Evolutionary conservation across 495 filamentous ascomycete genomes (phyloP).

Genomic region (Letharia lupina): DNA sequence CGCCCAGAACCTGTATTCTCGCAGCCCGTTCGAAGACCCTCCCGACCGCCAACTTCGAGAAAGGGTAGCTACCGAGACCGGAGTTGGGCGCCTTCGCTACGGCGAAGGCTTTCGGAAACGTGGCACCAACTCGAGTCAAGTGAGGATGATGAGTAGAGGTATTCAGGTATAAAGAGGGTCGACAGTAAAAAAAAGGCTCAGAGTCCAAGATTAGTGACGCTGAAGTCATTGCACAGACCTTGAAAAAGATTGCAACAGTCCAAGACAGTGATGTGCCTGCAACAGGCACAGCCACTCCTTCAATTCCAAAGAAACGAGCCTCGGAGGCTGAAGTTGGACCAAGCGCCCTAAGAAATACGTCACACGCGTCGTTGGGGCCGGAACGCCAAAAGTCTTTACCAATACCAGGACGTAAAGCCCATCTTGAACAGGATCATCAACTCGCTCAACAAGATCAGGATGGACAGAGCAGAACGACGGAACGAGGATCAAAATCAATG

Average conservation of each 20-base stretch:
- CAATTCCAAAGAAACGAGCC: not conserved
- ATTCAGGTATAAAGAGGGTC: not conserved
- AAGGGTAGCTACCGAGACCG: not conserved
- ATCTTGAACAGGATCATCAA: not conserved
- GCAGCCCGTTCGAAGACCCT: not conserved
- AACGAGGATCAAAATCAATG: not conserved
- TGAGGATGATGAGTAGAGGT: not conserved
- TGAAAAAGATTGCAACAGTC: not conserved
- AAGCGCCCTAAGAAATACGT: not conserved
- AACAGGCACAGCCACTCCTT: not conserved
- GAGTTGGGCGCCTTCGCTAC: conserved; percentile 1
- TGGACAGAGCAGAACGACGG: not conserved
- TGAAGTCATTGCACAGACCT: conserved; percentile 1
- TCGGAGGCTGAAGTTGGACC: not conserved
- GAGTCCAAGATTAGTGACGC: not conserved
- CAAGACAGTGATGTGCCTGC: conserved; percentile 1
- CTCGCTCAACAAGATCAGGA: not conserved
- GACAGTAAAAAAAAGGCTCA: not conserved
- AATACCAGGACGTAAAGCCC: not conserved
- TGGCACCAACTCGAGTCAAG: not conserved
- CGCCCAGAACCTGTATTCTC: not conserved
- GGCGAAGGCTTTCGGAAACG: conserved; percentile 5
- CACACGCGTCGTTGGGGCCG: not conserved
- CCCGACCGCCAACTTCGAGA: not conserved
- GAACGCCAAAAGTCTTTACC: not conserved